These are phyloP conservation scores for Alternaria solani DNA, from an alignment of 2,329 filamentous ascomycete genomes.

Conservation along the genomic window DNA sequence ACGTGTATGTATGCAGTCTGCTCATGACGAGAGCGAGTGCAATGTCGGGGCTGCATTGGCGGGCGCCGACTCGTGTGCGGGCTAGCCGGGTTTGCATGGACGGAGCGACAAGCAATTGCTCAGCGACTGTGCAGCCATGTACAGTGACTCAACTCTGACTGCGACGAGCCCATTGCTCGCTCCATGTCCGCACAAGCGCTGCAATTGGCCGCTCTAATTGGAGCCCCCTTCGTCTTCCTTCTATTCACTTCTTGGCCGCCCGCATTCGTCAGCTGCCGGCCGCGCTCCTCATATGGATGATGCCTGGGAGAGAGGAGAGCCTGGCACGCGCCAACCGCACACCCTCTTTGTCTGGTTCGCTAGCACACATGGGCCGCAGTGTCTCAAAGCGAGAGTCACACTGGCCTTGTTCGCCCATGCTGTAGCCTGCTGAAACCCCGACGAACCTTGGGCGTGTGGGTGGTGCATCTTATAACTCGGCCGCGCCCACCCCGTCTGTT, in stretches of 20 bases:
- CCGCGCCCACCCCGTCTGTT: conserved; percentile 32
- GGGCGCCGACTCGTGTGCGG: conserved; percentile 7
- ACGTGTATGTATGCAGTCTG: conserved; percentile 22
- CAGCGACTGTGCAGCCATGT: conserved; percentile 11
- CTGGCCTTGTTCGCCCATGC: conserved; percentile 34
- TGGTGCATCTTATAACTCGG: conserved; percentile 31
- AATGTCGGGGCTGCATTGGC: background rate
- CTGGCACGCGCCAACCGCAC: conserved; percentile 32
- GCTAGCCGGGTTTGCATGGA: conserved; percentile 25
- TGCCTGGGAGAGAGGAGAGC: conserved; percentile 30
- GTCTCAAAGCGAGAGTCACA: conserved; percentile 35
- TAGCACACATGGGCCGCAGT: conserved; percentile 30
- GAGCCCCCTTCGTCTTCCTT: conserved; percentile 38
- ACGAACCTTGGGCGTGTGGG: conserved; percentile 2
- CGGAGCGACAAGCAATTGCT: conserved; percentile 23
- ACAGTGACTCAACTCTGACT: conserved; percentile 39
- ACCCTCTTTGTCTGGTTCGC: conserved; percentile 41
- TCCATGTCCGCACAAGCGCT: conserved; percentile 15
- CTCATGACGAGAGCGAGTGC: conserved; percentile 1
- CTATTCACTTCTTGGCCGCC: conserved; percentile 43
- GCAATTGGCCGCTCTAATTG: conserved; percentile 37
- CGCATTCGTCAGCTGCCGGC: conserved; percentile 44
- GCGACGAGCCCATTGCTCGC: conserved; percentile 25
- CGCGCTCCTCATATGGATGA: conserved; percentile 33
- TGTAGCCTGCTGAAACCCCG: conserved; percentile 37